Evolutionary conservation across 495 filamentous ascomycete species (phyloP).

Genomic region (Penicillium canariense): DNA sequence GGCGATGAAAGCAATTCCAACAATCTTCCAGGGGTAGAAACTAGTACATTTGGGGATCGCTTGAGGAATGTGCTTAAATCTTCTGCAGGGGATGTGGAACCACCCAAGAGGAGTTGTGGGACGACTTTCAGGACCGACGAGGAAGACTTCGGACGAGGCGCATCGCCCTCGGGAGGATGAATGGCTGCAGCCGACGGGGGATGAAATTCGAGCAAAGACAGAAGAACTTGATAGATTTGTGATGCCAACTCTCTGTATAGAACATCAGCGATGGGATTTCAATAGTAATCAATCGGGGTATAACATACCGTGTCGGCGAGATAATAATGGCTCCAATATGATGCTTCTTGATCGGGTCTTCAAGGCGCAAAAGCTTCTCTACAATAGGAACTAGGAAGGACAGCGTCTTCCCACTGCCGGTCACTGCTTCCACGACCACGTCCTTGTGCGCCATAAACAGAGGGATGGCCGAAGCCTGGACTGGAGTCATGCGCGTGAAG

Average conservation of each 20-base stretch:
- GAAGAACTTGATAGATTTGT: slow-evolving; percentile 84
- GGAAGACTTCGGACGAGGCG: slow-evolving; percentile 49
- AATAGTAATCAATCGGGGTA: background rate
- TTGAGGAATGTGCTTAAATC: slow-evolving; percentile 81
- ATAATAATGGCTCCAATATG: slow-evolving; percentile 89
- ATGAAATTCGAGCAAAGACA: slow-evolving; percentile 78
- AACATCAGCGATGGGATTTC: slow-evolving; percentile 11
- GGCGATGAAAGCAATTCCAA: slow-evolving; percentile 86
- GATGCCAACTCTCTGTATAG: slow-evolving; percentile 74
- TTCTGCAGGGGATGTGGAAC: slow-evolving; percentile 75
- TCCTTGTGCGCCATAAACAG: slow-evolving; percentile 93
- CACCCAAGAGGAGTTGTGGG: slow-evolving; percentile 87
- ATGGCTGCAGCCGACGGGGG: slow-evolving; percentile 66
- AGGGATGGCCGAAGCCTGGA: slow-evolving; percentile 90
- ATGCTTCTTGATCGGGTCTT: slow-evolving; percentile 78
- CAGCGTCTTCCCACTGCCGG: slow-evolving; percentile 91
- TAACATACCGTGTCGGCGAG: slow-evolving; percentile 69
- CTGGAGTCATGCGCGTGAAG: slow-evolving; percentile 85
- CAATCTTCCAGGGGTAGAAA: slow-evolving; percentile 86
- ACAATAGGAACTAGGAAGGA: slow-evolving; percentile 87
- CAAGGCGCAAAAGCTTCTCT: slow-evolving; percentile 73
- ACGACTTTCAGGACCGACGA: slow-evolving; percentile 58
- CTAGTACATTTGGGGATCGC: slow-evolving; percentile 77
- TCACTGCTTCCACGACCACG: slow-evolving; percentile 95
- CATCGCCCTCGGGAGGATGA: slow-evolving; percentile 51